These are phyloP conservation scores for Serendipita sp. DNA, from an alignment of 768 basidiomycete species.

Conservation along the genomic window DNA sequence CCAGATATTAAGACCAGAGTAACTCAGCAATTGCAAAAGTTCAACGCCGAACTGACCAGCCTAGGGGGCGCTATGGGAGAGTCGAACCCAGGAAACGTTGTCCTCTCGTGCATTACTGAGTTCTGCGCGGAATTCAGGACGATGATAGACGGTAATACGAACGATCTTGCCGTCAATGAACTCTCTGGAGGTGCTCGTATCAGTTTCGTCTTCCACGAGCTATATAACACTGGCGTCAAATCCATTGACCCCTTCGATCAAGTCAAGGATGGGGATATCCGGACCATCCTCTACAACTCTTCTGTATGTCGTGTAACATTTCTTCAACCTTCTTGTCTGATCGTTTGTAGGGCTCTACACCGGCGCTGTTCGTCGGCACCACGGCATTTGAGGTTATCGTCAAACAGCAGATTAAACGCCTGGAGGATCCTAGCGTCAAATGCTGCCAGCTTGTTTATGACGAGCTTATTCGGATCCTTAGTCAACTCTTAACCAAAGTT, in stretches of 20 bases:
- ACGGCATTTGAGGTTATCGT: constrained; percentile 97
- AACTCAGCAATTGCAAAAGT: constrained; percentile 78
- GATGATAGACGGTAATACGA: constrained; percentile 93
- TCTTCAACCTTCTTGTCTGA: background rate
- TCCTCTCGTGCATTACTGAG: constrained; percentile 95
- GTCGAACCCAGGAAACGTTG: constrained; percentile 72
- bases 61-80: constrained; percentile 85
- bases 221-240: constrained; percentile 94
- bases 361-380: constrained; percentile 90
- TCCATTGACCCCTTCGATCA: constrained; percentile 97
- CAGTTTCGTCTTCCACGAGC: constrained; percentile 96
- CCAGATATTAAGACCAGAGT: constrained; percentile 97
- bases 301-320: constrained; percentile 40
- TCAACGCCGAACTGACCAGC: constrained; percentile 59
- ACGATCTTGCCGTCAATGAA: constrained; percentile 88
- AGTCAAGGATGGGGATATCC: constrained; percentile 96
- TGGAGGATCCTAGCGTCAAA: constrained; percentile 87
- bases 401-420: constrained; percentile 93
- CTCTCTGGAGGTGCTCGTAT: constrained; percentile 97
- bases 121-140: constrained; percentile 95
- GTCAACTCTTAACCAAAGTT: constrained; percentile 78
- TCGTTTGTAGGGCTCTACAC: constrained; percentile 66
- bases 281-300: constrained; percentile 92
- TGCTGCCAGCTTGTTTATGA: constrained; percentile 95
- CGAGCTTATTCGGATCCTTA: constrained; percentile 90